Conservation (phyloP, 2,329 filamentous ascomycete genomes). For the Paracoccidioides lutzii region DNA sequence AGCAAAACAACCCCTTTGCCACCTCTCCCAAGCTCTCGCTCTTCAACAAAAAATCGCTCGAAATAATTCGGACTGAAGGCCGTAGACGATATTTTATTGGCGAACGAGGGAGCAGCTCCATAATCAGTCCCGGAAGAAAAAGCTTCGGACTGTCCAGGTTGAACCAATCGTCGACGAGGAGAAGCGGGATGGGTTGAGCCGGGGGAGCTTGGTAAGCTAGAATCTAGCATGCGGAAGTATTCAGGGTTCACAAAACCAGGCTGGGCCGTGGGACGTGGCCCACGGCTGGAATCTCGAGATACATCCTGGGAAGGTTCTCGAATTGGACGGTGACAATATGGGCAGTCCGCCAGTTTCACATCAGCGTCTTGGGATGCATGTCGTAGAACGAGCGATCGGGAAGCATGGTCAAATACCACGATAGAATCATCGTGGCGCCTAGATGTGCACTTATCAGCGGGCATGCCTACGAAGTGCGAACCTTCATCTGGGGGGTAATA, state of each 20-base stretch:
- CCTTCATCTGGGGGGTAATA: neutral
- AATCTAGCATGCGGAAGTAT: conserved; percentile 87
- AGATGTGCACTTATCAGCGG: conserved; percentile 8
- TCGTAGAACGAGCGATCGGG: conserved; percentile 72
- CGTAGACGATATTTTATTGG: conserved; percentile 55
- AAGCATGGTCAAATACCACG: conserved; percentile 77
- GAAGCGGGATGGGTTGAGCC: conserved; percentile 28
- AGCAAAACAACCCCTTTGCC: conserved; percentile 90
- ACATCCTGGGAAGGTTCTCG: conserved; percentile 34
- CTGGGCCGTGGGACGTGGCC: conserved; percentile 19
- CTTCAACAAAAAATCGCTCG: conserved; percentile 80
- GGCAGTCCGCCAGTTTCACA: conserved; percentile 58
- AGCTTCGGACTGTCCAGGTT: conserved; percentile 29
- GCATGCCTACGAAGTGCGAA: neutral
- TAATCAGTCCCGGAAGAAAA: conserved; percentile 8
- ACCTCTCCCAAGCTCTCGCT: conserved; percentile 71
- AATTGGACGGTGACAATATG: conserved; percentile 73
- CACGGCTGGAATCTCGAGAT: conserved; percentile 21
- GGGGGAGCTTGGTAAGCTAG: conserved; percentile 33
- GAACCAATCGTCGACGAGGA: conserved; percentile 36
- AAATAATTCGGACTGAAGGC: conserved; percentile 93
- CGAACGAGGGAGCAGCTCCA: conserved; percentile 31
- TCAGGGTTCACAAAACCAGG: conserved; percentile 74
- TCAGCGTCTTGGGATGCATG: conserved; percentile 38
- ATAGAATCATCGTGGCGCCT: conserved; percentile 89